Evolutionary conservation across 1,284 basidiomycete genomes (phyloP), one percentile per base, ranked within the genome.

Genomic region (Moesziomyces sp.): DNA sequence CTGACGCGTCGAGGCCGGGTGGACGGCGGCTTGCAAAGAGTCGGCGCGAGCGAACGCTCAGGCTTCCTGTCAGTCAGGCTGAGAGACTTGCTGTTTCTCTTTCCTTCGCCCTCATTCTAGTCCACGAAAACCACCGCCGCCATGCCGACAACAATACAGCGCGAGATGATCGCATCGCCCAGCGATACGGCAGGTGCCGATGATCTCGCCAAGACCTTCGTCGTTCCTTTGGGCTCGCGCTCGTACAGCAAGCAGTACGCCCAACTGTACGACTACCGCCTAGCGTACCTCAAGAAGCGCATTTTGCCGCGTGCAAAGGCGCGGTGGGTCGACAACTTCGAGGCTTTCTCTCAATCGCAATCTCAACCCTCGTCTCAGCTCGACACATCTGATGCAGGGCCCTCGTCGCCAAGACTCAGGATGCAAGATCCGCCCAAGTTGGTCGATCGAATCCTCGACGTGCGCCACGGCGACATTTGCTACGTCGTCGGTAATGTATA

Each of bases 401-500:
- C 67, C 1, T 65, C 62, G 13, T 52, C 46, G 14, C 46, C 48
- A 3, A 53, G 49, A 23, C 35, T 58, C 23, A 26, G 46, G 24
- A 57, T 67, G 55, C 43, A 60, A n/a, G 63, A 69, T 3, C 69
- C 67, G 7, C 71, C 94, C 0, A 85, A 88, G 9, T 88, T 92
- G 42, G 89, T 97, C 23, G 89, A 91, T 18, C 88, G 94, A 38
- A 92, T 98, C 7, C 89, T 99, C 5, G 95, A 99, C 60, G 90
- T 99, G 4, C 87, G 90, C 52, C 92, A 93, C 77, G 91, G 91
- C 0, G 87, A 92, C 74, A 86, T 96, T 53, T 97, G 93, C 85
- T 97, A 92, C 84, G 89, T 99, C 67, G 87, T 97, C 61, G 96
- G 96, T 3, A 99, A 96, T 0, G 90, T 98, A 2, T 99, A 98